Base-by-base conservation (phyloP, 192 early-diverging fungal genomes). In the Entomortierella beljakovae region DNA sequence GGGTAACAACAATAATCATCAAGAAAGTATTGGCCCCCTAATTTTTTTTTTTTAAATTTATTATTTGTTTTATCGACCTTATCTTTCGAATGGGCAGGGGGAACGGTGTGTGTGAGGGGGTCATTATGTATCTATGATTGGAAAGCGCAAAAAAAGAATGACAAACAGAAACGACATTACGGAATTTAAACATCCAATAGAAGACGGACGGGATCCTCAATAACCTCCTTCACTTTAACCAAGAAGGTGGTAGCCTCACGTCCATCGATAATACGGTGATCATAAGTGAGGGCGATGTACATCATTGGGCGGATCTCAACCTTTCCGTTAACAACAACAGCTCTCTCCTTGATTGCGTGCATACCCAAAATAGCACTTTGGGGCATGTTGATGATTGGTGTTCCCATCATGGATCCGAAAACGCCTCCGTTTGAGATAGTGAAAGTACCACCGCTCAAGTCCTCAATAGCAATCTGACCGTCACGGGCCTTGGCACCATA, bases 341-440 rank as follows among this genome's bases (percentile, higher is more conserved):
- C 91, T 72, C 98, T 90, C 71, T 99, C 98, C 87, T 99, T 99
- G 72, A 93, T 94, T 43, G 92, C 95, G 84, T 99, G 98, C 98
- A 99, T 99, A 40, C 98, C 98, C 67, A 99, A 86, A 64, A 99
- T 98, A 48, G 95, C 98, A 46, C 92, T 88, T 83, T 99, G 98
- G 56, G 98, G 98, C 81, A 93, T 84, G 87, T 99, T 99, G 83
- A 99, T 97, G 82, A 99, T 98, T 57, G 98, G 98, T 15, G 98
- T 99, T 43, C 98, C 98, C 82, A 91, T 92, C 64, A 99, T 84
- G 29, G 98, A 99, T 40, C 98, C 98, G 83, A 96, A 99, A 42
- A 98, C 95, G 51, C 98, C 98, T 62, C 98, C 98, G 89, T 99
- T 99, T 37, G 96, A 98, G 61, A 99, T 97, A 68, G 98, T 99